Base-by-base conservation (phyloP, 2,329 filamentous ascomycete species). In the Diplodia scrobiculata region DNA sequence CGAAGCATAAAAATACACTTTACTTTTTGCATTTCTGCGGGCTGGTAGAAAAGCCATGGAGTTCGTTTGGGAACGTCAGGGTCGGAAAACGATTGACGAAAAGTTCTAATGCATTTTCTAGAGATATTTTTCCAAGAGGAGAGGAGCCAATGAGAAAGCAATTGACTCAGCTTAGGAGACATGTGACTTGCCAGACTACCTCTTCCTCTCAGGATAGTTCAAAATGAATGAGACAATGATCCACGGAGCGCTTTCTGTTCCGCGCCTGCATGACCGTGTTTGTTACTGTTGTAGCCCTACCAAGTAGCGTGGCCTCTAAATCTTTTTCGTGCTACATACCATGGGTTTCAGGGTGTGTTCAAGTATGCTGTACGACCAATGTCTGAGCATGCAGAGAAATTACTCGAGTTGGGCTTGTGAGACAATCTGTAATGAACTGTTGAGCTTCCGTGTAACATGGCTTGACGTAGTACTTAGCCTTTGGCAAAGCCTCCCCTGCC, bases 401-500 rank as follows among this genome's bases (percentile, higher is more conserved):
- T 29, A 25, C 48, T 51, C 19, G 21, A 11, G 19, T 19, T 53
- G 36, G 5, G 25, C 3, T 3, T 27, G 32, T 58, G 32, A 45
- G 25, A 27, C 36, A 11, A 45, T 14, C 36, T 29, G 10, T 29
- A 13, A 11, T 50, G 38, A 10, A 14, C 14, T 10, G 10, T 45
- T 34, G 25, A 13, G 45, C 13, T 36, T 50, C 17, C 13, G n/a
- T 27, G 21, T 19, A 34, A 27, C 21, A 53, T 32, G 13, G 14
- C 27, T n/a, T 51, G 19, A 45, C 41, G 41, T 21, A 63, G n/a
- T 27, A 14, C n/a, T 65, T 45, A 66, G 47, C 53, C 36, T 34
- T 47, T 51, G 10, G 64, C 32, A n/a, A 59, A 51, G 19, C 53
- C 64, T 32, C 64, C 64, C 14, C 54, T 45, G 13, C 54, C 64